A percentile compares a stretch with the other conserved stretches of the same genome.
These are phyloP conservation scores for Ustilago crameri DNA, from an alignment of 1,284 basidiomycete species.

Conservation along the genomic window DNA sequence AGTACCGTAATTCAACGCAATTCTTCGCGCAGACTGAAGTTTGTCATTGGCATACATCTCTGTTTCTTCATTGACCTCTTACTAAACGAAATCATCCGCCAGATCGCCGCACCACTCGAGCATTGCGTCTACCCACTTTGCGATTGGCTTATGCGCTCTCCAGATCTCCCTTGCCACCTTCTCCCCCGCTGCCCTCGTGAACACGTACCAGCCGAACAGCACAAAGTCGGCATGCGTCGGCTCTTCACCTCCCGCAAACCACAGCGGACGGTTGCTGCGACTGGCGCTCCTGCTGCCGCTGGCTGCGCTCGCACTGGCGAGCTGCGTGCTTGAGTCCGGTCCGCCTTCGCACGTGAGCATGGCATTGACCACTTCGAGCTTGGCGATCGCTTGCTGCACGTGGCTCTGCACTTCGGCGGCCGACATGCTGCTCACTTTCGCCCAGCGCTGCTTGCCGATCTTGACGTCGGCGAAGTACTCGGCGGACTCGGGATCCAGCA, in stretches of 20 bases:
- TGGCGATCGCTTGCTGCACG: slow-evolving; percentile 30
- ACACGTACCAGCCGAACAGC: slow-evolving; percentile 56
- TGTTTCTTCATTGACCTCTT: too few relatives aligned
- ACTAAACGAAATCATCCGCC: slow-evolving; percentile 44
- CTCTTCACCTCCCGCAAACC: slow-evolving; percentile 48
- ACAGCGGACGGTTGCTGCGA: slow-evolving; percentile 15
- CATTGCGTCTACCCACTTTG: slow-evolving; percentile 47
- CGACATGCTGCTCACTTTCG: slow-evolving; percentile 21
- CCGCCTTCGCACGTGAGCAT: slow-evolving; percentile 40
- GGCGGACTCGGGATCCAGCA: slow-evolving; percentile 46
- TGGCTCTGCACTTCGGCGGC: slow-evolving; percentile 25
- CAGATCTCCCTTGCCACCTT: slow-evolving; percentile 45
- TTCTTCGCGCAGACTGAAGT: too few relatives aligned
- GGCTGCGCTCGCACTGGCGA: background rate
- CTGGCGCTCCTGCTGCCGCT: slow-evolving; percentile 9
- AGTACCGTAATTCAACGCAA: too few relatives aligned
- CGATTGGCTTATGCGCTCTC: slow-evolving; percentile 36
- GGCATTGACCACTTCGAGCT: slow-evolving; percentile 38
- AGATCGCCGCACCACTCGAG: slow-evolving; percentile 48
- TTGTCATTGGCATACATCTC: too few relatives aligned
- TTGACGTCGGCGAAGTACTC: slow-evolving; percentile 56
- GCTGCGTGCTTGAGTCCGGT: slow-evolving; percentile 2
- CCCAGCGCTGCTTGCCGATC: slow-evolving; percentile 43
- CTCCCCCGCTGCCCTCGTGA: slow-evolving; percentile 38
- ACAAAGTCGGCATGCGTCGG: slow-evolving; percentile 59